Percentiles rank a stretch among this genome's conserved stretches.
Evolutionary conservation across 2,329 filamentous ascomycete genomes (phyloP).

Genomic region (Botryotinia convoluta): DNA sequence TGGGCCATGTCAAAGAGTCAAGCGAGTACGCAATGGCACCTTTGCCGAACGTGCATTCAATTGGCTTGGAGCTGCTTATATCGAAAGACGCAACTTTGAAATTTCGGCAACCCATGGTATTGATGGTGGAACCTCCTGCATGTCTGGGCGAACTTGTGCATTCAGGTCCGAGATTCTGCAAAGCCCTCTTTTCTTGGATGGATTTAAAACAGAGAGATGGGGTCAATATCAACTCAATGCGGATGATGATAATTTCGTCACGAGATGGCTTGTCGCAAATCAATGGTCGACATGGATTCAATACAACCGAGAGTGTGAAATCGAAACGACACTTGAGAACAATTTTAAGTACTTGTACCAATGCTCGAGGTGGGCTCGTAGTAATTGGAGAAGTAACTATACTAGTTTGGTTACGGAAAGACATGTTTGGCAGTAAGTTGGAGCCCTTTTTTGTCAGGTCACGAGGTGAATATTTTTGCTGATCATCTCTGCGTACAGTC

Average conservation of each 20-base stretch:
- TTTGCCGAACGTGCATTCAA: conserved; percentile 70
- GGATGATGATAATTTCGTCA: conserved; percentile 98
- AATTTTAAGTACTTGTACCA: conserved; percentile 87
- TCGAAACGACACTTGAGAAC: conserved; percentile 90
- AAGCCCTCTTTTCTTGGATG: conserved; percentile 79
- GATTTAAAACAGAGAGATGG: conserved; percentile 91
- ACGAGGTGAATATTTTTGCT: conserved; percentile 18
- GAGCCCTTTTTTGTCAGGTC: not conserved
- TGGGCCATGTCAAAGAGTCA: conserved; percentile 82
- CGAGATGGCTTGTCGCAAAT: conserved; percentile 89
- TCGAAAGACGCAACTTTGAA: conserved; percentile 93
- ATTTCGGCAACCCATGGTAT: conserved; percentile 94
- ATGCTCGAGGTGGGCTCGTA: conserved; percentile 91
- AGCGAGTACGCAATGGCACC: conserved; percentile 60
- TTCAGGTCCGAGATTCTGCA: conserved; percentile 87
- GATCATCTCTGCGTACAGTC: conserved; percentile 50
- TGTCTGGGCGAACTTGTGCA: conserved; percentile 90
- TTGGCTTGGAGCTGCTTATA: conserved; percentile 87
- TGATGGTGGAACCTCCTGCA: conserved; percentile 93
- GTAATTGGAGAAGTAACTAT: conserved; percentile 96
- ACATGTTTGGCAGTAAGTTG: conserved; percentile 83
- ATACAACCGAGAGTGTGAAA: conserved; percentile 85
- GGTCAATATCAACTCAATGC: conserved; percentile 86
- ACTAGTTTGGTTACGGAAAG: conserved; percentile 83
- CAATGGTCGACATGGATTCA: conserved; percentile 94